Base-by-base conservation (phyloP, 2,329 filamentous ascomycete species). In the Venturia pyrina region DNA sequence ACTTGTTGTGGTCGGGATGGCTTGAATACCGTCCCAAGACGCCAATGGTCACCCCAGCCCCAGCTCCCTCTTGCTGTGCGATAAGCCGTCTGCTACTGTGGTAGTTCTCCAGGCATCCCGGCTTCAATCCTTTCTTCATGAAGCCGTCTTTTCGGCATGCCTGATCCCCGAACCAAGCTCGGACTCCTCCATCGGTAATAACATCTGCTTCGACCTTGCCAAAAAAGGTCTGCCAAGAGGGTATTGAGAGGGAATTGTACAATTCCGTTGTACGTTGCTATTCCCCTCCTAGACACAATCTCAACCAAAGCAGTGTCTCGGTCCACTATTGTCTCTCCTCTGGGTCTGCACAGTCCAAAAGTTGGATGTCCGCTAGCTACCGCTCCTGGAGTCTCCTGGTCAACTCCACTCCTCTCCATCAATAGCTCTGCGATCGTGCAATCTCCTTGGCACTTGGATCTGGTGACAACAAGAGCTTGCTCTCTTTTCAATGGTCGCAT, bases 11-110 rank as follows among this genome's bases (percentile, higher is more conserved):
- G 28, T 59, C 53, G 53, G 53, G 53, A 59, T 59, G 53, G 53
- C 53, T n/a, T 59, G 53, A 59, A 59, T 59, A 37, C 53, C 53
- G 53, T 59, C 10, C 53, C 53, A 57, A 56, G 50, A 11, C 50
- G 24, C 50, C 24, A 32, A 56, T 32, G 15, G 13, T 21, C 53
- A 5, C 28, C 32, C 53, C 53, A 6, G 53, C 41, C 41, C 41
- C 15, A 13, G n/a, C 46, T 13, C 19, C 11, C 21, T 50, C 53
- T 32, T 57, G 24, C 28, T 56, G 28, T 37, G 28, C 53, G 53
- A 57, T 57, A 57, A 57, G 53, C 53, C 53, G 53, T 37, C 28
- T 34, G 53, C 32, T 57, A 28, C 28, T 28, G 28, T 28, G 28
- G 28, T 28, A 57, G 53, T 37, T 15, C 28, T 32, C 13, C 32